Evolutionary conservation across 495 filamentous ascomycete genomes (phyloP), one percentile per base, ranked within the genome.

Genomic region (Podospora pseudocomata): DNA sequence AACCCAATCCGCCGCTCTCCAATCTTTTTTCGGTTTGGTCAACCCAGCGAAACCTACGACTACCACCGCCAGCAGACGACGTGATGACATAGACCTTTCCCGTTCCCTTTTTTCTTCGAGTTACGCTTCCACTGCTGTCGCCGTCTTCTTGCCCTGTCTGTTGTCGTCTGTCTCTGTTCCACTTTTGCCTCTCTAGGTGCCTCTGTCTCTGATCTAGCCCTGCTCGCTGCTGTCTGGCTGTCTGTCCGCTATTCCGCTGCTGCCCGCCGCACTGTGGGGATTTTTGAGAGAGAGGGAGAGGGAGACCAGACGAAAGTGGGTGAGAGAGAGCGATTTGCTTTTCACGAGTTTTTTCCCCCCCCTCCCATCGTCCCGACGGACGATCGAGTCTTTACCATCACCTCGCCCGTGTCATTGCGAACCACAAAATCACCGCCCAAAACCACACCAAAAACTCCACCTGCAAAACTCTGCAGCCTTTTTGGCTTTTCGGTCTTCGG

Each of bases 21-120:
- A 70, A 61, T 58, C 23, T 58, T 58, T 20, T 58, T 58, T 58
- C n/a, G 23, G 55, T 58, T 58, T 58, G n/a, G n/a, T 58, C 55
- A 58, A 58, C 55, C 55, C 54, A 58, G 23, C n/a, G 23, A 58
- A 70, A 23, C 23, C 23, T 23, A 23, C 70, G 68, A 74, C 69
- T 65, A 61, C 65, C 19, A 67, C 63, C 60, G 60, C 67, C 32
- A 63, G 66, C 53, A 65, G 67, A 75, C 70, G 70, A 73, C 66
- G 68, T 71, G 68, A 72, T 71, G 70, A 73, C 62, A 53, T 73
- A 61, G 64, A 65, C 23, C 63, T n/a, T 34, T 66, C 23, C 60
- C 65, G 16, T 60, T 65, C 39, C 9, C 39, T 49, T 49, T 49
- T 49, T 49, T 49, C 39, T 13, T 49, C 39, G 9, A 11, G 39